A percentile compares a stretch with the other conserved stretches of the same genome.
These are phyloP conservation scores for Aspergillus fumigatus DNA, from an alignment of 2,329 filamentous ascomycete species.

Conservation along the genomic window DNA sequence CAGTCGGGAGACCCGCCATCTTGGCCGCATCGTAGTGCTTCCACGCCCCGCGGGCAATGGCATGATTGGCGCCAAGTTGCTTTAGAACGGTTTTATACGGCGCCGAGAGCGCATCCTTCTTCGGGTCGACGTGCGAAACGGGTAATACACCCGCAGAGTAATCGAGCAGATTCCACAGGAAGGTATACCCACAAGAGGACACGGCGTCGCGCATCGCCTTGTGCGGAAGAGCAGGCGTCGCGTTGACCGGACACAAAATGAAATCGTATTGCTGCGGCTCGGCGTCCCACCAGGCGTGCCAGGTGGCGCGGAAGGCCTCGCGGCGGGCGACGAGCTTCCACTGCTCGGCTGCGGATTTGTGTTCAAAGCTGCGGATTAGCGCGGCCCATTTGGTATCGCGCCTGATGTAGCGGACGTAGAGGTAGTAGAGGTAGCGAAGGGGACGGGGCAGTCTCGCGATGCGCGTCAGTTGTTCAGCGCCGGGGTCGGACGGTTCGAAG, in stretches of 20 bases:
- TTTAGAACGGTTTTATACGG: conserved; percentile 37
- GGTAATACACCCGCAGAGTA: conserved; percentile 80
- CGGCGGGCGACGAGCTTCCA: conserved; percentile 76
- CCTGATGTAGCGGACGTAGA: conserved; percentile 81
- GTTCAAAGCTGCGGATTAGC: conserved; percentile 66
- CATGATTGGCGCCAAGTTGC: conserved; percentile 57
- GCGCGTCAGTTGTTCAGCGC: conserved; percentile 68
- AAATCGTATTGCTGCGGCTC: conserved; percentile 69
- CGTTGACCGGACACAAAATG: conserved; percentile 79
- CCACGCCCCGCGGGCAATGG: conserved; percentile 76
- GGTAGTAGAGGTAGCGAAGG: conserved; percentile 79
- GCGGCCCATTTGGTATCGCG: conserved; percentile 74
- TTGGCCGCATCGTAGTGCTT: conserved; percentile 74
- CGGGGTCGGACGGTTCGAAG: conserved; percentile 75
- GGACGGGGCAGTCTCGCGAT: conserved; percentile 70
- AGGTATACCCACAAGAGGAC: conserved; percentile 86
- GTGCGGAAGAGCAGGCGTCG: conserved; percentile 83
- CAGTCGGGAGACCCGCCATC: conserved; percentile 87
- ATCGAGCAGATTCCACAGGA: conserved; percentile 89
- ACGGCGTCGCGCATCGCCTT: conserved; percentile 81
- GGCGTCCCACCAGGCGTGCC: conserved; percentile 81
- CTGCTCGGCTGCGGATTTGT: conserved; percentile 70
- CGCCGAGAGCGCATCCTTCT: conserved; percentile 62
- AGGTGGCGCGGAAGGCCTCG: conserved; percentile 70
- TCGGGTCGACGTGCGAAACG: conserved; percentile 72